Conservation (phyloP, 2,329 filamentous ascomycete genomes). For the Diaporthe destruens region DNA sequence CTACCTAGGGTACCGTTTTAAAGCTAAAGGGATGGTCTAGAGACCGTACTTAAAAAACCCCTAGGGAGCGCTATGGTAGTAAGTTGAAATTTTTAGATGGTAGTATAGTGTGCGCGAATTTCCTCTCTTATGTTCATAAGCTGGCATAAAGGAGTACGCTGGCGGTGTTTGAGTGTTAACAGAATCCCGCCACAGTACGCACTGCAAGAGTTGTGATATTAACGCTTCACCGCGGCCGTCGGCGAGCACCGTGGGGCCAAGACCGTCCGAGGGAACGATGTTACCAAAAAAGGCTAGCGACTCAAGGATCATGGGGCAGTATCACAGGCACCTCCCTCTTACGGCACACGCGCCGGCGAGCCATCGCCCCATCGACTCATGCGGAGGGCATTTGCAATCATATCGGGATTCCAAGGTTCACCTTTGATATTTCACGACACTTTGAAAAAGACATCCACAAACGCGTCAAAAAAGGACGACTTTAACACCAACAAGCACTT, state of each 20-base stretch:
- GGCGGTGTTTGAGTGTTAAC: not conserved
- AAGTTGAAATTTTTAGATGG: no score
- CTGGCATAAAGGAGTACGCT: not conserved
- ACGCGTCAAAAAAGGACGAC: not conserved
- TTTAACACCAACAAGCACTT: not conserved
- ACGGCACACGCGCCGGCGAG: constrained; percentile 11
- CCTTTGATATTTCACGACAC: not conserved
- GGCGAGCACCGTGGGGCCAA: constrained; percentile 33
- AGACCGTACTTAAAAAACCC: no score
- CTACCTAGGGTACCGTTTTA: no score
- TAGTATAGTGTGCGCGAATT: no score
- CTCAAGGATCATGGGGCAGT: constrained; percentile 33
- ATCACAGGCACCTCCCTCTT: constrained; percentile 34
- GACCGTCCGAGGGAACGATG: constrained; percentile 19
- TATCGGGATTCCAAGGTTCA: not conserved
- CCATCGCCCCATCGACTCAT: constrained; percentile 22
- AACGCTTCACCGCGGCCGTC: constrained; percentile 4
- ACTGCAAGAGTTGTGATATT: not conserved
- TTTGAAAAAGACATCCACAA: no score
- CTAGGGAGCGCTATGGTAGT: no score
- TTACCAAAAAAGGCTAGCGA: constrained; percentile 34
- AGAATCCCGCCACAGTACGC: rapidly evolving
- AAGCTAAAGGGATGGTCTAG: no score
- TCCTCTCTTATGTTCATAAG: no score
- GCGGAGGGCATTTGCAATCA: constrained; percentile 11